Evolutionary conservation across 2,329 filamentous ascomycete species (phyloP).

Genomic region (Aspergillus sp.): DNA sequence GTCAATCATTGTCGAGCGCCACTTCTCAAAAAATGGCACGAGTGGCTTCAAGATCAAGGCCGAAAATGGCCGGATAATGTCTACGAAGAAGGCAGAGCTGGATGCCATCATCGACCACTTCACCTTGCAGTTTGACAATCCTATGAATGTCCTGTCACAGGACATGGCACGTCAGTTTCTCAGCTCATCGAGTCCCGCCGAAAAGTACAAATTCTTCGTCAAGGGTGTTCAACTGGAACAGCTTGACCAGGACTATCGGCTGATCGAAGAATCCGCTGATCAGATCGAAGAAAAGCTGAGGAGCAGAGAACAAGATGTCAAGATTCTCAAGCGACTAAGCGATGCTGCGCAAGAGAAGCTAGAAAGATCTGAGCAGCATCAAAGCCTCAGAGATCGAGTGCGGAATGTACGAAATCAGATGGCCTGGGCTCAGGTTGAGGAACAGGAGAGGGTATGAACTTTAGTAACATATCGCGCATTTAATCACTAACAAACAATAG

Average conservation of each 20-base stretch:
- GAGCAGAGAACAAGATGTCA: constrained; percentile 62
- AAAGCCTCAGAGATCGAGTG: constrained; percentile 61
- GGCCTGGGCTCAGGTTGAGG: constrained; percentile 83
- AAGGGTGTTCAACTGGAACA: constrained; percentile 92
- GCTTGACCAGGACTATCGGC: constrained; percentile 83
- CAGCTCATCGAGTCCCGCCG: constrained; percentile 72
- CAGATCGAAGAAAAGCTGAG: constrained; percentile 64
- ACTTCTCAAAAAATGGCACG: constrained; percentile 71
- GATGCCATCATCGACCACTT: constrained; percentile 94
- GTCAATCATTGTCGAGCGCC: constrained; percentile 84
- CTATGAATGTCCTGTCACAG: constrained; percentile 91
- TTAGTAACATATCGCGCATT: not conserved
- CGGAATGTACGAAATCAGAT: constrained; percentile 63
- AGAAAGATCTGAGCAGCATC: constrained; percentile 63
- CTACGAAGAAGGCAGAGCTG: constrained; percentile 79
- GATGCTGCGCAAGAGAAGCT: constrained; percentile 64
- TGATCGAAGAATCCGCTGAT: constrained; percentile 77
- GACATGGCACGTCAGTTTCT: constrained; percentile 93
- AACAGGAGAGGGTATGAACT: constrained; percentile 59
- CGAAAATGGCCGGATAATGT: constrained; percentile 66
- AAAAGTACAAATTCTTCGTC: constrained; percentile 96
- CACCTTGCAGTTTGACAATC: constrained; percentile 91
- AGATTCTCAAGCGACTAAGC: constrained; percentile 54
- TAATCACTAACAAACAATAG: constrained; percentile 19
- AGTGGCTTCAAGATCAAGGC: constrained; percentile 88